Base-by-base conservation (phyloP, 2,329 filamentous ascomycete genomes). In the Orbilia brochopaga region DNA sequence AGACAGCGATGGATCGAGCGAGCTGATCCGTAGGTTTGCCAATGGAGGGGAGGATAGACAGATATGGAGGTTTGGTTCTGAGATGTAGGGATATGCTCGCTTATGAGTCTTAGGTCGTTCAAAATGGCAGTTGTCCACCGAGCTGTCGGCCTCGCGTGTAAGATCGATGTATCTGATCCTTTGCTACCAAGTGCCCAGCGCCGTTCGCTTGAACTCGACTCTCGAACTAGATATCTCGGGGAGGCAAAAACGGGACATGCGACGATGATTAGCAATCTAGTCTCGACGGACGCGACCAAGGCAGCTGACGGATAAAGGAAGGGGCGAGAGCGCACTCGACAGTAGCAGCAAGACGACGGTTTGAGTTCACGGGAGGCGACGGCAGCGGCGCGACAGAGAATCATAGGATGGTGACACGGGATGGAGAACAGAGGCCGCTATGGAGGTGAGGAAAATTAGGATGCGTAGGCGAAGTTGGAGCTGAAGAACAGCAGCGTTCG, bases 321-420 rank as follows among this genome's bases (percentile, higher is more conserved):
- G 77, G 76, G 77, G 75, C 75, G 70, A 77, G 77, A 78, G 74
- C 61, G 72, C 75, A 75, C 55, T 76, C 75, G 76, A 75, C 76
- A 74, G 78, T 5, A 17, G 44, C n/a, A 23, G n/a, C 15, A 19
- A 21, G 44, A 19, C 17, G 17, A 21, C n/a, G 19, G 79, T 78
- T 76, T 78, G 76, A 78, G 78, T 79, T 74, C 64, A 61, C 54
- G 65, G 73, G 61, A 73, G 64, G 74, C 76, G 77, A 79, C 76
- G 78, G 77, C 78, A 77, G 74, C 53, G 58, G 73, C 74, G 73
- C 65, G 73, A 77, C 76, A 77, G 78, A 77, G 77, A 77, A 79
- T 76, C 76, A 76, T 46, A 51, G 65, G 65, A 65, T 50, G 73
- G 74, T 69, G 53, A 61, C 60, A 73, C 59, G 73, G 69, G 48